Conservation (phyloP, 768 basidiomycete genomes). For the Mycena latifolia region DNA sequence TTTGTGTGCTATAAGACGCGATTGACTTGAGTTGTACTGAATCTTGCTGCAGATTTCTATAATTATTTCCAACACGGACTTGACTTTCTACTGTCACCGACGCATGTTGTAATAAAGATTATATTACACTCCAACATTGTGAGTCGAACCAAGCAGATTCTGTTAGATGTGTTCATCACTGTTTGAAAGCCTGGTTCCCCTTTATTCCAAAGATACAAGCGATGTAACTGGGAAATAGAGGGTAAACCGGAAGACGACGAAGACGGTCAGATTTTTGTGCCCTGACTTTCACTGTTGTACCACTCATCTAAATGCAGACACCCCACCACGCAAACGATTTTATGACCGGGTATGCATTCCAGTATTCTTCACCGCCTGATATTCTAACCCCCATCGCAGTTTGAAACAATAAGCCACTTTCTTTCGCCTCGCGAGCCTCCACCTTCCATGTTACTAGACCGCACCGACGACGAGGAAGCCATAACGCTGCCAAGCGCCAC, state of each 20-base stretch:
- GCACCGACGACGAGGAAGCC: slow-evolving; percentile 81
- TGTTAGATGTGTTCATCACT: background rate
- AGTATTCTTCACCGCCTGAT: slow-evolving; percentile 8
- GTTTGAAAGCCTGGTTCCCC: slow-evolving; percentile 84
- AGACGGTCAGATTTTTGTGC: slow-evolving; percentile 66
- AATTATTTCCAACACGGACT: slow-evolving; percentile 95
- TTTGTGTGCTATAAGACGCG: slow-evolving; percentile 33
- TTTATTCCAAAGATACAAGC: slow-evolving; percentile 90
- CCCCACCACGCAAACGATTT: slow-evolving; percentile 80
- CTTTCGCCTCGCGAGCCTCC: slow-evolving; percentile 80
- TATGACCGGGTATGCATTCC: slow-evolving; percentile 68
- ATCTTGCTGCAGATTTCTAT: slow-evolving; percentile 76
- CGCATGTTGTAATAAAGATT: slow-evolving; percentile 86
- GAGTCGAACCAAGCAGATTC: slow-evolving; percentile 42
- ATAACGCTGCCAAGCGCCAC: slow-evolving; percentile 76
- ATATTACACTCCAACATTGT: slow-evolving; percentile 91
- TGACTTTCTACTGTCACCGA: slow-evolving; percentile 84
- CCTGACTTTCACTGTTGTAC: slow-evolving; percentile 11
- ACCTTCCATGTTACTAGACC: slow-evolving; percentile 85
- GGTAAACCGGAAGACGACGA: slow-evolving; percentile 85
- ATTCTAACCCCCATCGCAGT: slow-evolving; percentile 51
- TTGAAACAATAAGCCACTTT: slow-evolving; percentile 84
- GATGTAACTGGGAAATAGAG: slow-evolving; percentile 92
- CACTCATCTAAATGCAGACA: slow-evolving; percentile 57
- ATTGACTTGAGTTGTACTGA: slow-evolving; percentile 6